Percentiles rank a stretch among this genome's conserved stretches.
Conservation (phyloP, 768 basidiomycete genomes). For the Tylopilus rubrobrunneus region DNA sequence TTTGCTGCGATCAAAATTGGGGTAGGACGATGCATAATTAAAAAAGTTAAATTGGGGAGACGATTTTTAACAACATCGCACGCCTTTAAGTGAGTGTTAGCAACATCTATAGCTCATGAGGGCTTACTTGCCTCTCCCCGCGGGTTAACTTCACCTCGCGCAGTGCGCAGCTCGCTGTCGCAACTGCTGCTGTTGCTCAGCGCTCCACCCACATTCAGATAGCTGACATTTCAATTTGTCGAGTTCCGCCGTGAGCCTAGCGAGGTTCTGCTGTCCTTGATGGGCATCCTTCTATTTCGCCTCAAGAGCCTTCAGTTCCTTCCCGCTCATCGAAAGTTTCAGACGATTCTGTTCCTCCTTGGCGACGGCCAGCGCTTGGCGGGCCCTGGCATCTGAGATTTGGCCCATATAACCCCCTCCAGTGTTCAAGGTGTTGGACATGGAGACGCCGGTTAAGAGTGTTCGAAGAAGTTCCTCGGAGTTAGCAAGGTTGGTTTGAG, state of each 20-base stretch:
- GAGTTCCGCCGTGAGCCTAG: constrained; percentile 53
- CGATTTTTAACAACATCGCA: constrained; percentile 65
- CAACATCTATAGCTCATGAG: background rate
- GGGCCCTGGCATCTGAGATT: constrained; percentile 77
- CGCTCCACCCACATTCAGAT: constrained; percentile 68
- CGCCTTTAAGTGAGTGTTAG: constrained; percentile 40
- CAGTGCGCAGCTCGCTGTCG: constrained; percentile 47
- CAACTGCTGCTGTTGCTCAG: constrained; percentile 63
- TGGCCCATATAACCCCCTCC: constrained; percentile 97
- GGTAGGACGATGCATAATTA: constrained; percentile 71
- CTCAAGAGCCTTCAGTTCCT: constrained; percentile 76
- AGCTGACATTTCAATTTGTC: constrained; percentile 52
- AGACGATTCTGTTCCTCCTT: constrained; percentile 82
- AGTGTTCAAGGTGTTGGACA: constrained; percentile 56
- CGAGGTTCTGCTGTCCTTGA: constrained; percentile 68
- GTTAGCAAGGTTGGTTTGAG: constrained; percentile 58
- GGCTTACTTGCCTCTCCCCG: constrained; percentile 56
- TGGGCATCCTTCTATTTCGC: constrained; percentile 76
- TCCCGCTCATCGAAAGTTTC: constrained; percentile 71
- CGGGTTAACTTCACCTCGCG: constrained; percentile 49
- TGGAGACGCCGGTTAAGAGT: constrained; percentile 86
- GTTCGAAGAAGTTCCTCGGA: constrained; percentile 94
- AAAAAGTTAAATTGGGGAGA: constrained; percentile 76
- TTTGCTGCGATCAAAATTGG: constrained; percentile 75
- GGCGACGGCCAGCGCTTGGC: constrained; percentile 69